Evolutionary conservation across 768 basidiomycete genomes (phyloP).

Genomic region (Leccinum boreale): DNA sequence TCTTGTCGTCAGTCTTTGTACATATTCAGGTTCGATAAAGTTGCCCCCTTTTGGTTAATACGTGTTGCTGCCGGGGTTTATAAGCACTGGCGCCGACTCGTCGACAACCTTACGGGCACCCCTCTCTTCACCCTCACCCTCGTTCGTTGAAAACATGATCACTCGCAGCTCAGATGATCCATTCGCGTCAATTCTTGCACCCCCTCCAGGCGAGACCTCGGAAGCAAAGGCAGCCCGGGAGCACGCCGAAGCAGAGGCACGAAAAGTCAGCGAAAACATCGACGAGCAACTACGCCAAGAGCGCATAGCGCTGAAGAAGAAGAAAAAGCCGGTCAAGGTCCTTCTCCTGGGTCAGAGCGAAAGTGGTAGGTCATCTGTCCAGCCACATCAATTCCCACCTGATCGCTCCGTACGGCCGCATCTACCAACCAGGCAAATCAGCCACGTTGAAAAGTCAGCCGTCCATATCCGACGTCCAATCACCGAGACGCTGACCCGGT

Average conservation of each 20-base stretch:
- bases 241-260: constrained; percentile 59
- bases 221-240: constrained; percentile 55
- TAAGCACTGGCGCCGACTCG: neutral
- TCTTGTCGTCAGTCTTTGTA: no score
- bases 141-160: constrained; percentile 12
- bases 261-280: constrained; percentile 66
- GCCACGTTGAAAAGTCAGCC: constrained; percentile 72
- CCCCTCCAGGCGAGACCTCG: constrained; percentile 60
- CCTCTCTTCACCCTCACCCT: neutral
- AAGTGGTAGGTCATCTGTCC: constrained; percentile 42
- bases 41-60: neutral
- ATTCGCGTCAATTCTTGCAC: constrained; percentile 54
- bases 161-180: constrained; percentile 55
- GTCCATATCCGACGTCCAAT: neutral
- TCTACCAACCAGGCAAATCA: constrained; percentile 48
- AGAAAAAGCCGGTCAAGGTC: constrained; percentile 68
- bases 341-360: constrained; percentile 75
- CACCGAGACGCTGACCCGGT: neutral
- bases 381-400: constrained; percentile 3
- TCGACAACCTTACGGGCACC: neutral
- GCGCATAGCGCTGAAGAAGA: constrained; percentile 53
- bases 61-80: constrained; percentile 1
- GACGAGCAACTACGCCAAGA: constrained; percentile 71
- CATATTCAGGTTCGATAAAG: neutral
- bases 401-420: neutral